These are phyloP conservation scores for Fusarium globosum DNA, from an alignment of 2,329 filamentous ascomycete species.

Conservation along the genomic window DNA sequence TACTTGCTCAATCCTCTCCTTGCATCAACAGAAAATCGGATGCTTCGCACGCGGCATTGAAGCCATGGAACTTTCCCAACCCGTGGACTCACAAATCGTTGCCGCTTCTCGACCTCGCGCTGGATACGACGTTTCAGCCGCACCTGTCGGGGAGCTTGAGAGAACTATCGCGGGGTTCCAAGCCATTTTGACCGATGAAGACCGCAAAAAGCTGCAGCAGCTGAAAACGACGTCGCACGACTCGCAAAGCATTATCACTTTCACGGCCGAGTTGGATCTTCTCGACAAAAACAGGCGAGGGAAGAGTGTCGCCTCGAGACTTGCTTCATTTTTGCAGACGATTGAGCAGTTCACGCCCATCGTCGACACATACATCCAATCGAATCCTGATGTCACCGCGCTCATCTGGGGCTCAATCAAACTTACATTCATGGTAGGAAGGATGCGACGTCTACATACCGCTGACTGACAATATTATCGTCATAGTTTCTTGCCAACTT, in stretches of 20 bases:
- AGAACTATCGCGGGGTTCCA: conserved; percentile 12
- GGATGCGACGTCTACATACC: too few relatives aligned
- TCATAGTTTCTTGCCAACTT: conserved; percentile 25
- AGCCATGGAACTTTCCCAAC: neutral
- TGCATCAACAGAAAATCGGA: accelerated
- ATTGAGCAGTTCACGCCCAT: conserved; percentile 26
- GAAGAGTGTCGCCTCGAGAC: conserved; percentile 19
- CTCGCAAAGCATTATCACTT: conserved; percentile 23
- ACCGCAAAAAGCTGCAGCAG: conserved; percentile 17
- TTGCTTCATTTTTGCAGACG: conserved; percentile 24
- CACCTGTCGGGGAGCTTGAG: neutral
- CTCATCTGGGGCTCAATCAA: conserved; percentile 25
- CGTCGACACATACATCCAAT: conserved; percentile 13
- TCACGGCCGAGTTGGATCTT: conserved; percentile 20
- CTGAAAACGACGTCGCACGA: conserved; percentile 12
- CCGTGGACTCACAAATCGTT: accelerated
- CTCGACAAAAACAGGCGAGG: conserved; percentile 9
- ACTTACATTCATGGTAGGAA: neutral
- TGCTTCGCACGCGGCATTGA: neutral
- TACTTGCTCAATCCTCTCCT: neutral
- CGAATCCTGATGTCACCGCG: conserved; percentile 13
- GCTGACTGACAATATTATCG: too few relatives aligned
- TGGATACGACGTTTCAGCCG: neutral
- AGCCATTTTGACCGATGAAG: conserved; percentile 9
- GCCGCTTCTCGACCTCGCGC: neutral